These are phyloP conservation scores for Thuja plicata DNA, from an alignment of 83 land plant genomes.

Conservation along the genomic window DNA sequence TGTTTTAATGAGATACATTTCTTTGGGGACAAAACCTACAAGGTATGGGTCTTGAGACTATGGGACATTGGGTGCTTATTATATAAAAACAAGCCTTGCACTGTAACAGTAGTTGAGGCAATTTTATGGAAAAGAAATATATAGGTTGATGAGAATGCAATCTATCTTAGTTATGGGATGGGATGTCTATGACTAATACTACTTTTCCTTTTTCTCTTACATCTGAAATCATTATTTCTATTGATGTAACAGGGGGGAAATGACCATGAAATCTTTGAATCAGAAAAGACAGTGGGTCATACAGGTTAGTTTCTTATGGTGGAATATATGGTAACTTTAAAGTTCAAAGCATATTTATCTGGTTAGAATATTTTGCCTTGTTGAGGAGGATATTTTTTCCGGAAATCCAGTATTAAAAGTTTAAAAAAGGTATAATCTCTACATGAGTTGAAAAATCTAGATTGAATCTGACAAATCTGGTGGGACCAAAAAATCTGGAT, in stretches of 20 bases:
- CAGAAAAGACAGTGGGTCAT: slow-evolving; percentile 76
- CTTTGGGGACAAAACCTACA: too few relatives aligned
- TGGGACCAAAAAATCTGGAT: too few relatives aligned
- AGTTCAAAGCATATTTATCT: too few relatives aligned
- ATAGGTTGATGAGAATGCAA: background rate
- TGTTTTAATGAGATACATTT: too few relatives aligned
- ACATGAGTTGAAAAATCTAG: too few relatives aligned
- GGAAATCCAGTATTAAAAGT: too few relatives aligned
- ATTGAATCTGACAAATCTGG: too few relatives aligned
- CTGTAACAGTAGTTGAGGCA: too few relatives aligned
- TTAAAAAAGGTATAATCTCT: too few relatives aligned
- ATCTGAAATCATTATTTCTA: slow-evolving; percentile 5
- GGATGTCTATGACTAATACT: background rate
- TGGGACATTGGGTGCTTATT: background rate
- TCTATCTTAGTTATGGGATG: background rate
- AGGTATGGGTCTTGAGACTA: background rate
- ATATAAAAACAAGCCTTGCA: too few relatives aligned
- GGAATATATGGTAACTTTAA: background rate
- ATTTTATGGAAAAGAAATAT: background rate
- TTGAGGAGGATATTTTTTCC: too few relatives aligned
- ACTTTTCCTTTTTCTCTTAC: background rate
- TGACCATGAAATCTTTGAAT: slow-evolving; percentile 85
- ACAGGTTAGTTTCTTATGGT: slow-evolving; percentile 50
- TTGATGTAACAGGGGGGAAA: slow-evolving; percentile 81
- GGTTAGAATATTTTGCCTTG: background rate